Conservation (phyloP, 2,329 filamentous ascomycete species). For the Pestalotiopsis sp. region DNA sequence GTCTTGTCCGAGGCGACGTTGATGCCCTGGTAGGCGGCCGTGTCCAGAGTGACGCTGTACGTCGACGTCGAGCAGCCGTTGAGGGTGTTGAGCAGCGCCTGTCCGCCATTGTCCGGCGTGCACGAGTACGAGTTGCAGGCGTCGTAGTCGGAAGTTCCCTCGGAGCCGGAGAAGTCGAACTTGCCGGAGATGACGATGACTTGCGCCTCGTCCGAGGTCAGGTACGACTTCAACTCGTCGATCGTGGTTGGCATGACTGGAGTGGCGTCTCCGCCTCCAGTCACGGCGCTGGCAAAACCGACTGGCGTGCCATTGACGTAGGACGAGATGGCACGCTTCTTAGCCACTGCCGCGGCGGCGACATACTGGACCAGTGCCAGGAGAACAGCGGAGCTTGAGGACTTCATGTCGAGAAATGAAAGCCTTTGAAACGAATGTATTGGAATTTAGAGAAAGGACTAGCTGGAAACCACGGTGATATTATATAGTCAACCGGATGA, state of each 20-base stretch:
- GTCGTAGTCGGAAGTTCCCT: conserved; percentile 43
- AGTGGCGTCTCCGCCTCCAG: conserved; percentile 51
- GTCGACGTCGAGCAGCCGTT: conserved; percentile 9
- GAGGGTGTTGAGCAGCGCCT: conserved; percentile 15
- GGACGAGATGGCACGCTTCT: conserved; percentile 1
- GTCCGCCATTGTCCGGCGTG: conserved; percentile 3
- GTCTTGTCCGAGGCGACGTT: conserved; percentile 18
- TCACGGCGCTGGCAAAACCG: conserved; percentile 38
- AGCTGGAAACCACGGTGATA: background rate
- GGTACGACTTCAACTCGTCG: conserved; percentile 51
- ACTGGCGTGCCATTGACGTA: background rate
- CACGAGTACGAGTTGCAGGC: conserved; percentile 38
- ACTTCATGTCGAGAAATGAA: background rate
- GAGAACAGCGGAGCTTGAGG: background rate
- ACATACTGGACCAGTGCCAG: background rate
- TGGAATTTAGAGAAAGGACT: background rate
- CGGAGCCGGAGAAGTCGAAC: conserved; percentile 47
- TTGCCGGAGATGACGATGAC: conserved; percentile 52
- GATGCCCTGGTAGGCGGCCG: conserved; percentile 37
- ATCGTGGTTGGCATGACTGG: conserved; percentile 46
- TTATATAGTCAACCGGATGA: background rate
- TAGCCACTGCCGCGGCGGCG: background rate
- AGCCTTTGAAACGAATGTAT: background rate
- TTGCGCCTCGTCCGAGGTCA: conserved; percentile 45
- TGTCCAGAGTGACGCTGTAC: conserved; percentile 46